Evolutionary conservation across 148 eudicot genomes (phyloP).

Genomic region (Bassia scoparia): DNA sequence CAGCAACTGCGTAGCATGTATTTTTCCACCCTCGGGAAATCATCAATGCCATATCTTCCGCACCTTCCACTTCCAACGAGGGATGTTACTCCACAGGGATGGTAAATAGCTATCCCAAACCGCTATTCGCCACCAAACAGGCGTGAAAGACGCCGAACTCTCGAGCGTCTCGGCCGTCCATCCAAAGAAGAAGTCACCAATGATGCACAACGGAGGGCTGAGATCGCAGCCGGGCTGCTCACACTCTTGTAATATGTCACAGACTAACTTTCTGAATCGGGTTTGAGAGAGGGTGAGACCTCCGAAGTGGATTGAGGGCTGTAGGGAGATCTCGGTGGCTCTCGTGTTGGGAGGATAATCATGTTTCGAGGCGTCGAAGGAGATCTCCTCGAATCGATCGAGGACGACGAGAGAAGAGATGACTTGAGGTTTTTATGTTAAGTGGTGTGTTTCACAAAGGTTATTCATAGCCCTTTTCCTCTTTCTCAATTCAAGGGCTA

Average conservation of each 20-base stretch:
- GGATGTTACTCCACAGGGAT: not conserved
- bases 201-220: not conserved
- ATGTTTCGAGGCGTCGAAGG: constrained; percentile 44
- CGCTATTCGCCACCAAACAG: not conserved
- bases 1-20: not conserved
- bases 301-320: constrained; percentile 32
- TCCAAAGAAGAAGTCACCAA: not conserved
- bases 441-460: constrained; percentile 50
- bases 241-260: not conserved
- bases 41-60: not conserved
- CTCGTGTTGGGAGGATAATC: constrained; percentile 43
- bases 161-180: not conserved
- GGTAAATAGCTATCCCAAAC: not conserved
- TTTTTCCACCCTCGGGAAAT: not conserved
- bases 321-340: constrained; percentile 43
- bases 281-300: not conserved
- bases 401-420: constrained; percentile 23
- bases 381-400: constrained; percentile 39
- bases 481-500: constrained; percentile 34
- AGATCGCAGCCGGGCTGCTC: not conserved
- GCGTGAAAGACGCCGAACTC: not conserved
- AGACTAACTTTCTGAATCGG: not conserved
- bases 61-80: not conserved
- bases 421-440: constrained; percentile 33
- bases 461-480: constrained; percentile 35